Percentiles rank a stretch among this genome's conserved stretches.
Evolutionary conservation across 1,284 basidiomycete species (phyloP).

Genomic region (Filobasidium uniguttulatum): DNA sequence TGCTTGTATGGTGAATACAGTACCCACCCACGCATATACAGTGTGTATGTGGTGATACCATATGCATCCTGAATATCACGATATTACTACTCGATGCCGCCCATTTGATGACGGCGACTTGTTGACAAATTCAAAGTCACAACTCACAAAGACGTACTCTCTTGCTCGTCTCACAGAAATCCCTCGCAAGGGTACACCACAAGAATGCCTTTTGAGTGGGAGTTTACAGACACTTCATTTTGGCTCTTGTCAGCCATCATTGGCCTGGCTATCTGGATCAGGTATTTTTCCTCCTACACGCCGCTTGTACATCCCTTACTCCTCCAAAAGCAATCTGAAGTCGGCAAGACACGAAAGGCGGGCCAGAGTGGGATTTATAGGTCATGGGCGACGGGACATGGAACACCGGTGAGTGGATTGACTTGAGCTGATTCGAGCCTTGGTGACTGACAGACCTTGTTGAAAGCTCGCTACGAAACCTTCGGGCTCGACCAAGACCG

Average conservation of each 20-base stretch:
- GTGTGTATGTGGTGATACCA: too few relatives aligned
- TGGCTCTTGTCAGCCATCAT: constrained; percentile 24
- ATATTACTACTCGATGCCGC: too few relatives aligned
- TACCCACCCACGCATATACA: too few relatives aligned
- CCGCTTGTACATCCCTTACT: constrained; percentile 35
- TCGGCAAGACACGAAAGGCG: constrained; percentile 25
- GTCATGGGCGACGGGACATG: constrained; percentile 35
- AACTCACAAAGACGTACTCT: too few relatives aligned
- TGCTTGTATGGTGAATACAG: too few relatives aligned
- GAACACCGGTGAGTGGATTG: constrained; percentile 27
- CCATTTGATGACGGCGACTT: too few relatives aligned
- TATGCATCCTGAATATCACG: too few relatives aligned
- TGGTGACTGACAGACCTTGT: neutral
- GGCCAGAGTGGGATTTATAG: constrained; percentile 33
- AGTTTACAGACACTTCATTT: constrained; percentile 32
- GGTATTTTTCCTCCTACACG: constrained; percentile 24
- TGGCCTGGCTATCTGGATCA: constrained; percentile 25
- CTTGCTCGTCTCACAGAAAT: too few relatives aligned
- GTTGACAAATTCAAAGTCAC: too few relatives aligned
- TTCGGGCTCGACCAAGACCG: constrained; percentile 14
- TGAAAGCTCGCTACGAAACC: constrained; percentile 31
- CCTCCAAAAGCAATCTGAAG: constrained; percentile 34
- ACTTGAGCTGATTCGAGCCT: neutral
- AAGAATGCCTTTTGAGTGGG: too few relatives aligned
- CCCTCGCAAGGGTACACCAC: too few relatives aligned